Base-by-base conservation (phyloP, 495 filamentous ascomycete genomes). In the Podospora pseudopauciseta region DNA sequence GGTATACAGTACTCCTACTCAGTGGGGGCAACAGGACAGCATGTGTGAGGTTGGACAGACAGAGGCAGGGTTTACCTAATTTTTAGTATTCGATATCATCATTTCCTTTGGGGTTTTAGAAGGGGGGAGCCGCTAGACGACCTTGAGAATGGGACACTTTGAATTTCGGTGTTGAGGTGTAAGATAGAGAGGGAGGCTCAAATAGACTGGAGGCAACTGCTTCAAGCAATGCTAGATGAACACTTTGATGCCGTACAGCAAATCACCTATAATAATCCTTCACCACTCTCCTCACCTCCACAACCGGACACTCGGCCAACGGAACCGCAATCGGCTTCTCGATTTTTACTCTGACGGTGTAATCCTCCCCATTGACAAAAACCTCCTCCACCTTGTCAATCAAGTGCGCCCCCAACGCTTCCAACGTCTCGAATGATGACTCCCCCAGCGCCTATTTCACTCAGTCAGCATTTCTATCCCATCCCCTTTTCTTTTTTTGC, bases 361-460 rank as follows among this genome's bases (percentile, higher is more conserved):
- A 82, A 27, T 74, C 70, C 20, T 53, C 53, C 23, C 66, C 57
- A 9, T 7, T 57, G 23, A 49, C 49, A 19, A 62, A 28, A 3
- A 28, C 67, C 28, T 66, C 23, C 4, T 81, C 69, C 20, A 88
- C 77, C 26, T 67, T 65, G 2, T 80, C 69, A 18, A 80, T 81
- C 4, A 88, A 71, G 49, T 79, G 78, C 0, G 80, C 76, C 0
- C 83, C 83, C 4, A 91, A 78, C 0, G 87, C 80, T 74, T 91
- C 88, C 13, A 91, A 82, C 0, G 88, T 91, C 75, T 88, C 82
- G 70, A 88, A 89, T 0, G 82, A 82, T 0, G 87, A 87, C 4
- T 80, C 72, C 63, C 86, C 84, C 60, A 89, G 80, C 3, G 80
- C 74, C 86, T 89, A 57, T 3, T 5, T 32, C 6, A 7, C 56